Percentiles rank a stretch among this genome's conserved stretches.
Evolutionary conservation across 371 early-diverging fungal genomes (phyloP).

Genomic region (Smittium culicis): DNA sequence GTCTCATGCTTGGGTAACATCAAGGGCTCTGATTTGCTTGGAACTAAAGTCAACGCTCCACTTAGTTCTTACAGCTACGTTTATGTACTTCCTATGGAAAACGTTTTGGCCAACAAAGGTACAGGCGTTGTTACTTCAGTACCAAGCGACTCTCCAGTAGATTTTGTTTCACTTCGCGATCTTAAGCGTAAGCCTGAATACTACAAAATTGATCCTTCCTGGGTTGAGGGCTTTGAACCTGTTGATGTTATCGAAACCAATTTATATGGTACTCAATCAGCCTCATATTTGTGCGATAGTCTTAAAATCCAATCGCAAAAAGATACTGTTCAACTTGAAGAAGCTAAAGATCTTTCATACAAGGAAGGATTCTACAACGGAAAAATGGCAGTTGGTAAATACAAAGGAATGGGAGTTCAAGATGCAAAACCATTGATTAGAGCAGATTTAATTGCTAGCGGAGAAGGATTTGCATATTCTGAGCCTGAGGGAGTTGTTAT

Average conservation of each 20-base stretch:
- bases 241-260: constrained; percentile 78
- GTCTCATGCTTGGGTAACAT: constrained; percentile 58
- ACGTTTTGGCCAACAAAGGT: constrained; percentile 87
- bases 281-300: constrained; percentile 65
- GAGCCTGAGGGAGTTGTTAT: constrained; percentile 96
- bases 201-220: constrained; percentile 75
- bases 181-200: constrained; percentile 85
- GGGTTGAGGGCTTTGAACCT: constrained; percentile 74
- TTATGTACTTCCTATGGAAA: constrained; percentile 94
- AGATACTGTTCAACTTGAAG: constrained; percentile 76
- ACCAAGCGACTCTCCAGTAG: constrained; percentile 96
- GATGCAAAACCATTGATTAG: constrained; percentile 85
- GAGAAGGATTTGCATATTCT: constrained; percentile 76
- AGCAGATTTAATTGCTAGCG: constrained; percentile 49
- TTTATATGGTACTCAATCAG: constrained; percentile 70
- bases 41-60: constrained; percentile 83
- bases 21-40: constrained; percentile 68
- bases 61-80: constrained; percentile 59
- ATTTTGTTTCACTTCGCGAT: constrained; percentile 78
- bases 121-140: constrained; percentile 98
- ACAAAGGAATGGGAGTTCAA: constrained; percentile 67
- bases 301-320: constrained; percentile 91
- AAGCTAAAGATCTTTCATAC: constrained; percentile 91
- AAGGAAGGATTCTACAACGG: constrained; percentile 97
- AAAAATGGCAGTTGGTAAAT: constrained; percentile 69